Evolutionary conservation across 192 early-diverging fungal species (phyloP).

Genomic region (Gryganskiella cystojenkinii): DNA sequence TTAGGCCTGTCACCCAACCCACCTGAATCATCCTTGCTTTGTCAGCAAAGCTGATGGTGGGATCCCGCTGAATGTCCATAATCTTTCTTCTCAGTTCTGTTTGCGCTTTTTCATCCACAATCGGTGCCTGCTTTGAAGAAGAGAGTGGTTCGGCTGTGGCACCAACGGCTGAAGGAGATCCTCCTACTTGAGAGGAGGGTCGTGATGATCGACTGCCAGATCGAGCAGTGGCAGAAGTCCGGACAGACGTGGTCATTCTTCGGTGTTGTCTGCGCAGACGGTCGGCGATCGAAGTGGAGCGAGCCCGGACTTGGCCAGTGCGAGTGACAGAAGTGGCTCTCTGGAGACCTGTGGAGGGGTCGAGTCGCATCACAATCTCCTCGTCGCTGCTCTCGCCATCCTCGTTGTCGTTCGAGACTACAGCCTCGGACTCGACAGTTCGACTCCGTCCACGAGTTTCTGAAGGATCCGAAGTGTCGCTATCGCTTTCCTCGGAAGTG

Average conservation of each 20-base stretch:
- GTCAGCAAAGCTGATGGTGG: slow-evolving; percentile 56
- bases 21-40: slow-evolving; percentile 84
- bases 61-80: slow-evolving; percentile 70
- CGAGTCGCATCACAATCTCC: slow-evolving; percentile 21
- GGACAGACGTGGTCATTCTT: slow-evolving; percentile 16
- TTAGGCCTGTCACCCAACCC: slow-evolving; percentile 7
- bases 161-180: background rate
- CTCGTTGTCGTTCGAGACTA: too few relatives aligned
- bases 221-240: background rate
- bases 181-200: background rate
- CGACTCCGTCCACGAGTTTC: background rate
- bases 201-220: too few relatives aligned
- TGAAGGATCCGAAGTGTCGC: background rate
- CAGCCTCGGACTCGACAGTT: background rate
- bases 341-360: slow-evolving; percentile 23
- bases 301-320: background rate
- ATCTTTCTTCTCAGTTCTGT: slow-evolving; percentile 71
- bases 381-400: slow-evolving; percentile 4
- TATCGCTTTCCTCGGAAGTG: too few relatives aligned
- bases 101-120: slow-evolving; percentile 39
- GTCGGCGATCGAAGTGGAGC: slow-evolving; percentile 5
- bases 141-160: background rate
- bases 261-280: slow-evolving; percentile 28
- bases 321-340: slow-evolving; percentile 5
- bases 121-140: slow-evolving; percentile 1